A percentile compares a stretch with the other conserved stretches of the same genome.
Conservation (phyloP, 176 grass and related monocot species). For the Zea mays region Zm-B73-REFERENCE-NAM-5.0 NC_050099.1:83655501-83656000, state of each 20-base stretch:
- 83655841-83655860: conserved; percentile 33
- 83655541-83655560: background rate
- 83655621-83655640: conserved; percentile 14
- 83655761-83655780: conserved; percentile 54
- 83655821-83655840: conserved; percentile 38
- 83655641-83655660: background rate
- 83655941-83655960: conserved; percentile 66
- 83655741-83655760: conserved; percentile 42
- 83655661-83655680: conserved; percentile 28
- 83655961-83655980: conserved; percentile 33
- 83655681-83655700: conserved; percentile 58
- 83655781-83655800: conserved; percentile 53
- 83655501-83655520: too few species aligned
- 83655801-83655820: conserved; percentile 37
- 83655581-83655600: conserved; percentile 19
- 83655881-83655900: conserved; percentile 70
- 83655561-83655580: background rate
- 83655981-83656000: background rate
- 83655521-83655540: too few species aligned
- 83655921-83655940: conserved; percentile 59
- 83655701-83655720: conserved; percentile 58
- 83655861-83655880: conserved; percentile 41
- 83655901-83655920: conserved; percentile 55
- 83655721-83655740: conserved; percentile 62
- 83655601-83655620: conserved; percentile 40